Conservation (phyloP, 2,329 filamentous ascomycete genomes). For the Oidium heveae region DNA sequence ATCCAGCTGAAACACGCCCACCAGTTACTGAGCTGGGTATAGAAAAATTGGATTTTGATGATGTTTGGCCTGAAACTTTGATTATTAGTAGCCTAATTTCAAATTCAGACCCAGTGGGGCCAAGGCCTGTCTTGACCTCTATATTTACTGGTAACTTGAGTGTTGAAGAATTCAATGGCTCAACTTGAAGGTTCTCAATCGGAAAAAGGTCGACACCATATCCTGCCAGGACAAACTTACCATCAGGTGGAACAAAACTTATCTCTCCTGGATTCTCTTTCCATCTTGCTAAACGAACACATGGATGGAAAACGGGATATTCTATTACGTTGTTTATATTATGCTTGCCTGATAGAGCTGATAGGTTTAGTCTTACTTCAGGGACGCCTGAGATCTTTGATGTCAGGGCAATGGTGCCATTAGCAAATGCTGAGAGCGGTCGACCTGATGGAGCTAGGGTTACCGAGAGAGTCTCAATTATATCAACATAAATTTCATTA, state of each 20-base stretch:
- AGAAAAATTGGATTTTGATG: conserved; percentile 17
- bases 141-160: conserved; percentile 62
- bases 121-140: conserved; percentile 60
- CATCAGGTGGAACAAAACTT: conserved; percentile 91
- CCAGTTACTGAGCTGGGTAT: conserved; percentile 14
- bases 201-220: conserved; percentile 86
- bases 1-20: conserved; percentile 17
- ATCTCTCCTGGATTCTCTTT: conserved; percentile 68
- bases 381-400: conserved; percentile 86
- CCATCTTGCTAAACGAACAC: conserved; percentile 77
- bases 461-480: conserved; percentile 71
- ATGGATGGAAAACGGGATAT: conserved; percentile 85
- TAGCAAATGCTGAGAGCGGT: conserved; percentile 62
- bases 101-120: conserved; percentile 55
- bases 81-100: conserved; percentile 57
- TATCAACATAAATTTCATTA: conserved; percentile 90
- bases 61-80: conserved; percentile 28
- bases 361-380: conserved; percentile 61
- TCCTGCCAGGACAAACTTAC: conserved; percentile 73
- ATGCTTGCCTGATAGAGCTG: conserved; percentile 57
- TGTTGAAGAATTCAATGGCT: conserved; percentile 26
- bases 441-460: conserved; percentile 78
- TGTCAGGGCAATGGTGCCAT: conserved; percentile 85
- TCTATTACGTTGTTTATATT: conserved; percentile 53
- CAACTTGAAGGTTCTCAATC: conserved; percentile 30